Base-by-base conservation (phyloP, 2,329 filamentous ascomycete genomes). In the Bipolaris sorokiniana region DNA sequence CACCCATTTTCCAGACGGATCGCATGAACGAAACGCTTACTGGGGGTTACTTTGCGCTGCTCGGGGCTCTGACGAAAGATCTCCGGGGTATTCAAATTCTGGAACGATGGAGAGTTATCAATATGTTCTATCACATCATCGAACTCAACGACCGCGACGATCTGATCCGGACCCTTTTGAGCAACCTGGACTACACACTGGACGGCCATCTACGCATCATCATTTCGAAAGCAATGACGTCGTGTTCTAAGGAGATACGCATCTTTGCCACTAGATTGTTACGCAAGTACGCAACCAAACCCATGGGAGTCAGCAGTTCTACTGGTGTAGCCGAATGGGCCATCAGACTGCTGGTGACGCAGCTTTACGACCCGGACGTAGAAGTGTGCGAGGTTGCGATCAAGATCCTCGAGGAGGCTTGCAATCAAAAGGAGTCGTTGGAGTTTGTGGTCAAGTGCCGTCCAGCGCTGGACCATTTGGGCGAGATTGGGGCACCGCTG, bases 51-150 rank as follows among this genome's bases (percentile, higher is more conserved):
- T 97, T 99, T 75, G 87, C 92, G 13, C 91, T 99, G 82, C 80
- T 99, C 1, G 96, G 95, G 7, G 88, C 91, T 10, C 79, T 99
- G 56, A 98, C 90, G 67, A 89, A 89, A 51, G 92, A 97, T 68
- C 80, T 85, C 0, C 91, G 89, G 66, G 95, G 95, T 0, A 83
- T 98, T 22, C 87, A 90, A 59, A 94, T 99, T 79, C 86, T 99
- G 71, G 94, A 98, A 74, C 84, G 92, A 67, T 98, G 95, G 94
- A 91, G 92, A 67, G 96, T 99, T 84, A 93, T 97, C 79, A 98
- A 98, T 77, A 99, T 99, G 92, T 96, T 98, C 83, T 99, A 99
- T 74, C 95, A 98, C 76, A 97, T 99, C 59, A 86, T 97, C 56
- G 94, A 98, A 71, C 82, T 97, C 42, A 92, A 90, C 67, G 90